Evolutionary conservation across 768 basidiomycete genomes (phyloP), one percentile per base, ranked within the genome.

Genomic region (Lentinula boryana): DNA sequence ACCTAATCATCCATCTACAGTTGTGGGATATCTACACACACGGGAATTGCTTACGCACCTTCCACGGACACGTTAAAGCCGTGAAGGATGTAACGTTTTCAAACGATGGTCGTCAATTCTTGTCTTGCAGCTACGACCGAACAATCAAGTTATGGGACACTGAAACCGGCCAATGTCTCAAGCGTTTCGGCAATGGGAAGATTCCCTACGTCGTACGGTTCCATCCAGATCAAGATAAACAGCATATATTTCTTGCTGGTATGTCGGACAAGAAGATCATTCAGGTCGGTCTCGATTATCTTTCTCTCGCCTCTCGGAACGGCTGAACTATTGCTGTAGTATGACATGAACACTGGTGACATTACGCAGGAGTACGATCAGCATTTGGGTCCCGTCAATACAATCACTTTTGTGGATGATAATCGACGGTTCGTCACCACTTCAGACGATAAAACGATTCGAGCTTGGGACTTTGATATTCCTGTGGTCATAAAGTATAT

Each of bases 201-300:
- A 95, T 95, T 18, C 95, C 97, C 10, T 95, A 98, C 71, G 94
- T 96, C 55, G 81, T 98, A 58, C 85, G 87, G 58, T 99, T 98
- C 79, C 91, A 98, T 71, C 97, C 97, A 5, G 96, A 97, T 70
- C 82, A 90, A 60, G 95, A 98, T 68, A 98, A 98, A 72, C 95
- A 98, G 70, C 78, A 97, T 70, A 88, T 95, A 56, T 98, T 98
- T 79, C 78, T 98, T 50, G 96, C 96, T 53, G 97, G 97, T 63
- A 99, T 98, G 97, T 91, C 89, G 43, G 95, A 98, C 76, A 98
- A 98, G 78, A 98, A 98, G 76, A 97, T 99, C 65, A 92, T 98
- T 41, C 96, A 98, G 82, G 95, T 94, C 68, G 61, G 81, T 67
- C 48, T 55, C 13, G 21, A 38, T 38, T 38, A 10, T 13, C 2